Evolutionary conservation across 176 grass and related monocot genomes (phyloP).

Genomic region (Bonia amplexicaulis): DNA sequence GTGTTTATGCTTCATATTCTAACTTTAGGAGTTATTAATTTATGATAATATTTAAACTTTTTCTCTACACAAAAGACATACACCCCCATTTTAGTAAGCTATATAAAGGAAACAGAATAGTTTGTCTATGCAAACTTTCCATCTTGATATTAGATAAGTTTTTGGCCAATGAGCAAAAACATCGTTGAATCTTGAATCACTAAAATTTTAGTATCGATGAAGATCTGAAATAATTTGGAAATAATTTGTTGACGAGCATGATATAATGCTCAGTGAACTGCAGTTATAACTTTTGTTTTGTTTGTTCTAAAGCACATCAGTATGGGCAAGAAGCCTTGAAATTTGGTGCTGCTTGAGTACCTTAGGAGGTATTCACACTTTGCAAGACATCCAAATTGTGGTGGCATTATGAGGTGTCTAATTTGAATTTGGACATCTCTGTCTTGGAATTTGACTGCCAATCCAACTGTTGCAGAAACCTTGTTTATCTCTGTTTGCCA

Average conservation of each 20-base stretch:
- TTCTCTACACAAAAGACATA: not conserved
- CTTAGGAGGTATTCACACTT: conserved; percentile 10
- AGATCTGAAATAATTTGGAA: not conserved
- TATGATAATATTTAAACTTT: not conserved
- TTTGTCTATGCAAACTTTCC: not conserved
- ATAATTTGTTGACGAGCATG: not conserved
- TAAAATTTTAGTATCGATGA: not conserved
- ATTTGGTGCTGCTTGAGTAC: not conserved
- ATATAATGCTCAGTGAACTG: not conserved
- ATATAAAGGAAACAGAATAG: not conserved
- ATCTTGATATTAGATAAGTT: not conserved
- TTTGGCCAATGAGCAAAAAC: not conserved
- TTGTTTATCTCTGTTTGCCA: not conserved
- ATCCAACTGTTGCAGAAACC: not conserved
- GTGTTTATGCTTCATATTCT: not conserved
- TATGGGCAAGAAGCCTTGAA: conserved; percentile 1
- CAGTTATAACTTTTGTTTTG: not conserved
- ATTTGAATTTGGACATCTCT: not conserved
- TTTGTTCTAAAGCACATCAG: not conserved
- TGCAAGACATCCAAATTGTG: not conserved
- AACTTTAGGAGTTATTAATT: not conserved
- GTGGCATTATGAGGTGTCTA: not conserved
- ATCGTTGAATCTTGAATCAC: not conserved
- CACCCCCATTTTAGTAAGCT: not conserved
- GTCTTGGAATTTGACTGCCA: not conserved